phyloP scores from a whole-genome alignment of 2,329 filamentous ascomycete species.

The Penicillium expansum region DNA sequence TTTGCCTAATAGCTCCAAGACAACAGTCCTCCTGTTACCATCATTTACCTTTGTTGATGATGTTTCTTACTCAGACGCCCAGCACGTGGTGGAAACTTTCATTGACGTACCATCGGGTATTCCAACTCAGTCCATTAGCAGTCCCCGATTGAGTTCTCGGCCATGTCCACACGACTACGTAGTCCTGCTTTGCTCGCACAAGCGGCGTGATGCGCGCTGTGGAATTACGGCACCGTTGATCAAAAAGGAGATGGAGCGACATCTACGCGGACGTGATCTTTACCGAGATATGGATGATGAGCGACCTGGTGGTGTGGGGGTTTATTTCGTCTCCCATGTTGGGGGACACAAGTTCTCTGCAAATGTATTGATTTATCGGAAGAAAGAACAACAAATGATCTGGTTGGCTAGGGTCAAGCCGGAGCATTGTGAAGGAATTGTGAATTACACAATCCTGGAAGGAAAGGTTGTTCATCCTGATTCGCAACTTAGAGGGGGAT shows the following conservation, averaged over 20 bases:
- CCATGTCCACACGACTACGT: constrained; percentile 55
- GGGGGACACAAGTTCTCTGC: constrained; percentile 92
- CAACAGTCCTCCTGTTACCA: neutral
- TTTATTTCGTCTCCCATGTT: constrained; percentile 90
- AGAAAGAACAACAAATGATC: constrained; percentile 53
- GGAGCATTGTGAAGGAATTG: constrained; percentile 83
- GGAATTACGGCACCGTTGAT: constrained; percentile 84
- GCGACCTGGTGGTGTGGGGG: constrained; percentile 78
- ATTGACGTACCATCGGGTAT: neutral
- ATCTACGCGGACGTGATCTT: constrained; percentile 75
- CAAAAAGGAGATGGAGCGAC: constrained; percentile 75
- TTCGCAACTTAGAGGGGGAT: constrained; percentile 77
- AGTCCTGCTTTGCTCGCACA: constrained; percentile 85
- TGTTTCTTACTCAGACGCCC: neutral
- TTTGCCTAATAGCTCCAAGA: neutral
- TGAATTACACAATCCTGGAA: constrained; percentile 79
- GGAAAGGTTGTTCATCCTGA: constrained; percentile 88
- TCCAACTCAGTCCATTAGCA: neutral
- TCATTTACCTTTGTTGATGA: neutral
- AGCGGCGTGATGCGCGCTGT: constrained; percentile 83
- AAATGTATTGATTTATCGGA: constrained; percentile 83
- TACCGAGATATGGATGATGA: constrained; percentile 80
- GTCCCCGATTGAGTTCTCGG: neutral
- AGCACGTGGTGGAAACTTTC: neutral
- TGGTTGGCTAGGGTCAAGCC: constrained; percentile 83